Evolutionary conservation across 768 basidiomycete genomes (phyloP).

Genomic region (Leccinum subtestaceum): DNA sequence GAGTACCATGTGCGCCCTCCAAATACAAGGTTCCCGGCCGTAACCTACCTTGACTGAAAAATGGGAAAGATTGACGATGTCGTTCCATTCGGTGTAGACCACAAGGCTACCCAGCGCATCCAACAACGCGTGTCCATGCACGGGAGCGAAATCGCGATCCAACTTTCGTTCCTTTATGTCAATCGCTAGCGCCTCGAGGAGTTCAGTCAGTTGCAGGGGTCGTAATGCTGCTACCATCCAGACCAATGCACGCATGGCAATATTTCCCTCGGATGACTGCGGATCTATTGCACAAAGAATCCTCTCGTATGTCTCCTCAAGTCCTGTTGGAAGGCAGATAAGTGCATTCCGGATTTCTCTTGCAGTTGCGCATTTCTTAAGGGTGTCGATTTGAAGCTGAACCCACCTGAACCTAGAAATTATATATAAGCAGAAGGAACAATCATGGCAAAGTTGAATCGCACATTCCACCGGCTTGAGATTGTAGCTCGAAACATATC

Average conservation of each 20-base stretch:
- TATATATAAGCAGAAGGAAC: neutral
- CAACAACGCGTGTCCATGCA: neutral
- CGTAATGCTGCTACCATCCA: slow-evolving; percentile 17
- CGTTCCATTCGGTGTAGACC: neutral
- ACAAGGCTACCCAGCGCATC: slow-evolving; percentile 16
- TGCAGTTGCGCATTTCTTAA: slow-evolving; percentile 4
- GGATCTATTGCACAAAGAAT: slow-evolving; percentile 10
- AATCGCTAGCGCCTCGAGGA: slow-evolving; percentile 12
- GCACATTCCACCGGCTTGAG: slow-evolving; percentile 12
- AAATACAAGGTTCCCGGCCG: neutral
- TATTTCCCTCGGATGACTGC: neutral
- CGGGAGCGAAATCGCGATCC: neutral
- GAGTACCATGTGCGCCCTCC: neutral
- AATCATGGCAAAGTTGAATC: neutral
- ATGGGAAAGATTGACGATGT: slow-evolving; percentile 11
- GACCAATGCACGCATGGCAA: slow-evolving; percentile 4
- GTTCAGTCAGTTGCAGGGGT: slow-evolving; percentile 3
- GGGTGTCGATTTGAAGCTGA: slow-evolving; percentile 15
- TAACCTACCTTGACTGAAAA: slow-evolving; percentile 16
- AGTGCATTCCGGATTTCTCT: slow-evolving; percentile 6
- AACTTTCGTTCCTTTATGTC: slow-evolving; percentile 1
- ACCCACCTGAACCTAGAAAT: slow-evolving; percentile 19
- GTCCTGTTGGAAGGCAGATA: slow-evolving; percentile 9
- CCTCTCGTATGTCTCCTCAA: slow-evolving; percentile 19
- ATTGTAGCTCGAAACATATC: neutral